Evolutionary conservation across 2,329 filamentous ascomycete genomes (phyloP), one percentile per base, ranked within the genome.

Genomic region (Bipolaris cookei): DNA sequence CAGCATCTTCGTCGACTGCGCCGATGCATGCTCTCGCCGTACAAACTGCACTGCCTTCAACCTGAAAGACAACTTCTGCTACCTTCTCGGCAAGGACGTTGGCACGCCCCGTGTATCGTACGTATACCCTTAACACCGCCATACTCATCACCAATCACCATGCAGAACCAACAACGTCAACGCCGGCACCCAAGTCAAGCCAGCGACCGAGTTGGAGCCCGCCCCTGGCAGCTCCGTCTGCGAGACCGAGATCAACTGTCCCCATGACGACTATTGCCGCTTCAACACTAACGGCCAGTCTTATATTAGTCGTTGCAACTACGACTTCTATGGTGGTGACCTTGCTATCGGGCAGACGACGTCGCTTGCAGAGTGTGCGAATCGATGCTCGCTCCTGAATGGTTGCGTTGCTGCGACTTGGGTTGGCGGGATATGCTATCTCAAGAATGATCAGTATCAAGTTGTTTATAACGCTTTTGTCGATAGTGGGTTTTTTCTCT

Each of bases 251-350:
- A 48, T 56, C 41, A 23, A 49, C 32, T 59, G 56, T 10, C 52
- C 56, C 21, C 18, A 14, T 14, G 43, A 49, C 35, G 52, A 62
- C 46, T 48, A 54, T 16, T 62, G 59, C 46, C 35, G n/a, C 18
- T 59, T 54, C 37, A 44, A 32, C 10, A 41, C 38, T 8, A 47
- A 44, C 11, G 28, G 30, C 32, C 47, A 56, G 32, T 34, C 37
- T 1, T 62, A 39, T 47, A 44, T 48, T 32, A 35, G 46, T 6
- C 45, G 44, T 20, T 62, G 59, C 38, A 54, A 56, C 49, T 56
- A 42, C 11, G 59, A 59, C 47, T 59, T 51, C 32, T 59, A 62
- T 28, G 59, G 59, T 4, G 52, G 52, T 8, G 56, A 62, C 25
- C 44, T 62, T 1, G 46, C 38, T 32, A 32, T 39, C 25, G 45